phyloP scores from a whole-genome alignment of 169 alveolate genomes.

The Plasmodium gallinaceum region DNA sequence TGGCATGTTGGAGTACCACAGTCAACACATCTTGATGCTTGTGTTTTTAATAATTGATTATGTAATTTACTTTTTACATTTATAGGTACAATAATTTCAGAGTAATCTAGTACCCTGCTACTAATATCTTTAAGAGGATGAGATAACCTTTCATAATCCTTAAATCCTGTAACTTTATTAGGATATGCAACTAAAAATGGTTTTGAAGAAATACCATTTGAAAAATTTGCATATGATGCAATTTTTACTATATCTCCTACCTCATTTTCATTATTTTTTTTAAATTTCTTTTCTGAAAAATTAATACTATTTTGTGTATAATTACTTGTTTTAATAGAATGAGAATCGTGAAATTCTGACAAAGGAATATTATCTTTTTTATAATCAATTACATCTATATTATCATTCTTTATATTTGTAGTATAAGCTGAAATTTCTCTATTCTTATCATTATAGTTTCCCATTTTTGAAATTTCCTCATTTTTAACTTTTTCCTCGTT shows the following conservation, averaged over 20 bases:
- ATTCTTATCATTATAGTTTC: not conserved
- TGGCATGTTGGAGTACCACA: constrained; percentile 87
- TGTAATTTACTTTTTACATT: constrained; percentile 74
- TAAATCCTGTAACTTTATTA: constrained; percentile 77
- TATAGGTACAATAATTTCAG: constrained; percentile 76
- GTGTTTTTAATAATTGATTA: constrained; percentile 79
- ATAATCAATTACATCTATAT: not conserved
- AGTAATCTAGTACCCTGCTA: constrained; percentile 73
- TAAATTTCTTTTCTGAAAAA: not conserved
- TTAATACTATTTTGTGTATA: no score
- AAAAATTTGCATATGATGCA: not conserved
- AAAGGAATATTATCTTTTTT: not conserved
- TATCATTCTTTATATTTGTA: not conserved
- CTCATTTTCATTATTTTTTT: constrained; percentile 15
- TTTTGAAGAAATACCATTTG: constrained; percentile 9
- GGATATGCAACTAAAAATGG: constrained; percentile 77
- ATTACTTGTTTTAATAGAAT: not conserved
- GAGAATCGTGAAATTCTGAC: not conserved
- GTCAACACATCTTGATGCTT: constrained; percentile 85
- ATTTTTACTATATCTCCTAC: not conserved
- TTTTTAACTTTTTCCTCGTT: not conserved
- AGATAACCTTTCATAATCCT: constrained; percentile 75
- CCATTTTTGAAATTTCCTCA: not conserved
- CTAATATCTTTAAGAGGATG: constrained; percentile 74
- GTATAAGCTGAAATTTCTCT: not conserved